Base-by-base conservation (phyloP, 1,284 basidiomycete genomes). In the Sporisorium sorghi region DNA sequence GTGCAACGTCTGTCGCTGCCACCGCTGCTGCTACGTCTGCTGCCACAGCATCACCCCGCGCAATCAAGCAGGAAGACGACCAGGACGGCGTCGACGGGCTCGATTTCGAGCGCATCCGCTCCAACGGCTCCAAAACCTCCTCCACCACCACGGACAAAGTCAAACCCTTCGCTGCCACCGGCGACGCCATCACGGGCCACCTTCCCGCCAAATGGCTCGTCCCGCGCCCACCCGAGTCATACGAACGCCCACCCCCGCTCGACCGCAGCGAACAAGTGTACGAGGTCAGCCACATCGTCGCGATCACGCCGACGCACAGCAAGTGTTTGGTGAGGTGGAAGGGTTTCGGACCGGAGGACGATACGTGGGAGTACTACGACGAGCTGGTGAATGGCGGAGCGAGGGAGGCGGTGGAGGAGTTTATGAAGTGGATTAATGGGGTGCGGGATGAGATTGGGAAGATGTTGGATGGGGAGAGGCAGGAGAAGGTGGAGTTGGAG, bases 321-420 rank as follows among this genome's bases (percentile, higher is more conserved):
- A 69, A 89, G 65, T 90, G 88, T 67, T 77, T 86, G 42, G 88
- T 91, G 4, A 85, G 87, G 58, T 91, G 90, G 90, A 83, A 86
- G 47, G 90, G 90, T 0, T 91, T 90, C 76, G 73, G 86, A 0
- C 86, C 87, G 2, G 82, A 85, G 1, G 87, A 89, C 40, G 89
- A 88, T 39, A 90, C 89, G 19, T 91, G 90, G 90, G 90, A 91
- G 78, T 86, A 86, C 21, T 87, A 87, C 69, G 73, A 73, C 3
- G 85, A 83, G 23, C 83, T 91, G 23, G 51, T 86, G 58, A 48
- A 72, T 6, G 89, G 89, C 76, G 88, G 88, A 3, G 86, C 86
- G 0, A 52, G 53, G 5, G 79, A 85, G 8, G 79, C 89, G 9
- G 59, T 84, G 33, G 86, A 86, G 23, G 66, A 63, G 40, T 69